phyloP scores from a whole-genome alignment of 176 grass and related monocot species.

The Chrysopogon serrulatus region DNA sequence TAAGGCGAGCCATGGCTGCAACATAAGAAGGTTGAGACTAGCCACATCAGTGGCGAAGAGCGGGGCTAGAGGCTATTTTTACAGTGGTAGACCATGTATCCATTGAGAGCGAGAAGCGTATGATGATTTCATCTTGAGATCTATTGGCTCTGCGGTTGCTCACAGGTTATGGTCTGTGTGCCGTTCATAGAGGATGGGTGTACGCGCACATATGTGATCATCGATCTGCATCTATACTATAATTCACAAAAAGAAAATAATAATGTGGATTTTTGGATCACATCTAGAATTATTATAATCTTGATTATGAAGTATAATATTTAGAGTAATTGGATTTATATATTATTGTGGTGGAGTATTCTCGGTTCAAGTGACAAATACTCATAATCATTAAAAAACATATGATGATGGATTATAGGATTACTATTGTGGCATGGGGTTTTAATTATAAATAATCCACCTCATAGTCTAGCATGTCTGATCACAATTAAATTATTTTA shows the following conservation, averaged over 20 bases:
- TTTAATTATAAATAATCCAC: background rate
- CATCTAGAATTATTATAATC: too few species aligned
- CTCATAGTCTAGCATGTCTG: background rate
- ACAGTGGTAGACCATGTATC: background rate
- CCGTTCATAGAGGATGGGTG: background rate
- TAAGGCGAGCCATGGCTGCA: too few species aligned
- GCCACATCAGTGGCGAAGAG: too few species aligned
- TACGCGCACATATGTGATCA: too few species aligned
- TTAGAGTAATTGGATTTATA: background rate
- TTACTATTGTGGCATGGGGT: background rate
- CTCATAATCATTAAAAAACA: background rate
- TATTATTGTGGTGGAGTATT: background rate
- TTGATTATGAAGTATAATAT: too few species aligned
- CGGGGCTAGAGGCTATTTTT: too few species aligned
- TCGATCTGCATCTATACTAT: too few species aligned
- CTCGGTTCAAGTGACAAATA: background rate
- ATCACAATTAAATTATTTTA: background rate
- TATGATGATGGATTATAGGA: background rate
- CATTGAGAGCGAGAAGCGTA: too few species aligned
- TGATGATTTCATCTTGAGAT: too few species aligned
- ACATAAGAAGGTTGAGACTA: too few species aligned
- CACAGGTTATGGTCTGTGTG: background rate
- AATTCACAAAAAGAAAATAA: background rate
- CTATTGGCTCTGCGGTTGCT: background rate
- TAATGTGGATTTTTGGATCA: too few species aligned